phyloP scores from a whole-genome alignment of 2,329 filamentous ascomycete species.

The Trichophyton schoenleinii region DNA sequence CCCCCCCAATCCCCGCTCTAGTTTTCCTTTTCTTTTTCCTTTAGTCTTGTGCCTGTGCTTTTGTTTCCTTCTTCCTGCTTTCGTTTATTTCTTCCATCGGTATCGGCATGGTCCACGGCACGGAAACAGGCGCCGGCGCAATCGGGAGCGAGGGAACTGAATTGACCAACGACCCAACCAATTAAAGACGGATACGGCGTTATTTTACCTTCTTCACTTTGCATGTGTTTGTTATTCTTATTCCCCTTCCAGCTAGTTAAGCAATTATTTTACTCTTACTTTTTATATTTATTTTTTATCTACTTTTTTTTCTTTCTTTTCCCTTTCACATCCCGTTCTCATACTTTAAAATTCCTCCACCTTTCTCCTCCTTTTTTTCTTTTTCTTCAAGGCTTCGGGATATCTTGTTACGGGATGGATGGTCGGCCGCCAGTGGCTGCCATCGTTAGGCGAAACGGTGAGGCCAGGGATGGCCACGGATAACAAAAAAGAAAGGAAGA shows the following conservation, averaged over 20 bases:
- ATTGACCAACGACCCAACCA: not conserved
- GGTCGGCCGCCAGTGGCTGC: not conserved
- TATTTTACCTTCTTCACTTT: not conserved
- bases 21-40: not conserved
- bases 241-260: not conserved
- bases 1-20: not conserved
- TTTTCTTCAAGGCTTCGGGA: not conserved
- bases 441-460: not conserved
- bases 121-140: slow-evolving; percentile 2
- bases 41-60: too few relatives aligned
- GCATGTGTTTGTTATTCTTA: not conserved
- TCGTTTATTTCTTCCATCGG: not conserved
- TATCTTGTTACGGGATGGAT: not conserved
- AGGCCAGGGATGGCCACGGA: not conserved
- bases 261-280: not conserved
- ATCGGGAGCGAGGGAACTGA: not conserved
- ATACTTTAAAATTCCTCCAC: too few relatives aligned
- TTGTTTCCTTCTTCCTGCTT: not conserved
- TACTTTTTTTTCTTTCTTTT: not conserved
- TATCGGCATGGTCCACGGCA: not conserved
- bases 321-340: not conserved
- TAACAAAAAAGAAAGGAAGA: not conserved
- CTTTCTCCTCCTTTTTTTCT: not conserved
- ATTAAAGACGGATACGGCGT: slow-evolving; percentile 2
- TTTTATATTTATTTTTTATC: not conserved